Evolutionary conservation across 2,329 filamentous ascomycete species (phyloP).

Genomic region (Colletotrichum salicis): DNA sequence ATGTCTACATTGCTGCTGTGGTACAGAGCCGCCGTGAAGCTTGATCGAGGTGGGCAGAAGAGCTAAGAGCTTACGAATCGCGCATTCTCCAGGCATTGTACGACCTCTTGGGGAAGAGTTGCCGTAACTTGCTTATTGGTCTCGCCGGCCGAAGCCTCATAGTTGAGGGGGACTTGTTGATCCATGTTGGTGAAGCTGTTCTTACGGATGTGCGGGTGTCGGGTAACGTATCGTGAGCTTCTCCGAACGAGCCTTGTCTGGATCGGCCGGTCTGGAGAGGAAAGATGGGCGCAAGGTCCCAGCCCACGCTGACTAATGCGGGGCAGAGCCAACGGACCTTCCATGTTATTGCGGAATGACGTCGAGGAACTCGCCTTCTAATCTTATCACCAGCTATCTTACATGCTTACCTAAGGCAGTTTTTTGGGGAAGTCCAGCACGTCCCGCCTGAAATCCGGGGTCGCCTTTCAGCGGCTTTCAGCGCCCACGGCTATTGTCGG

Average conservation of each 20-base stretch:
- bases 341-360: constrained; percentile 18
- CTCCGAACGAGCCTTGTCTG: constrained; percentile 4
- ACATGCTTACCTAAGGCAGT: not conserved
- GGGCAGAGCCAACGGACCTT: constrained; percentile 12
- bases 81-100: constrained; percentile 92
- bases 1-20: constrained; percentile 22
- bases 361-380: not conserved
- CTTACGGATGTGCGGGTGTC: constrained; percentile 40
- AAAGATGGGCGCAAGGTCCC: constrained; percentile 12
- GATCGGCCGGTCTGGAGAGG: constrained; percentile 23
- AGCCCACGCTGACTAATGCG: constrained; percentile 30
- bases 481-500: constrained; percentile 33
- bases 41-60: not conserved
- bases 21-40: not conserved
- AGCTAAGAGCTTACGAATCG: constrained; percentile 76
- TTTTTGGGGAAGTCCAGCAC: not conserved
- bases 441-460: constrained; percentile 14
- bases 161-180: constrained; percentile 77
- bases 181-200: constrained; percentile 54
- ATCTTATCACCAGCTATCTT: constrained; percentile 21
- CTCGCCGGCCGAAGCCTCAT: constrained; percentile 78
- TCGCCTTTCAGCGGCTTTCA: constrained; percentile 32
- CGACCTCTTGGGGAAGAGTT: constrained; percentile 83
- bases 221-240: constrained; percentile 17
- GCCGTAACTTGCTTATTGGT: constrained; percentile 76